phyloP scores from a whole-genome alignment of 2,329 filamentous ascomycete genomes.

The Triangularia setosa region DNA sequence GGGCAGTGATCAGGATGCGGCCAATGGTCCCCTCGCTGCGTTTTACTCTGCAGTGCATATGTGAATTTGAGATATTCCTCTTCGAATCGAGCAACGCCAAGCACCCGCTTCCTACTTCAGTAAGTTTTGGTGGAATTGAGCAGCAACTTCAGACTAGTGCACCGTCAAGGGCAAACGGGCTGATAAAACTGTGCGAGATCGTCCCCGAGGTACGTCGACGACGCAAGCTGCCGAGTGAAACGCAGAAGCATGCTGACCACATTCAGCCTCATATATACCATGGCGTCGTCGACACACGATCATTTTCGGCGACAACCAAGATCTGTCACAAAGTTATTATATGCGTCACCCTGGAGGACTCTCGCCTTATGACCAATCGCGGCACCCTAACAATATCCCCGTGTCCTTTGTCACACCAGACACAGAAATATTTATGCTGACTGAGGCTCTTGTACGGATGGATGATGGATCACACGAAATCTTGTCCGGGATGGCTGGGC shows the following conservation, averaged over 20 bases:
- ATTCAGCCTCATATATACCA: not conserved
- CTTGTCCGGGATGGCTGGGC: not conserved
- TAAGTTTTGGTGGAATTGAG: not conserved
- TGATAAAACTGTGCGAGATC: not conserved
- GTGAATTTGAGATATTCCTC: not conserved
- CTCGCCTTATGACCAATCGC: constrained; percentile 5
- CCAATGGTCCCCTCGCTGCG: not conserved
- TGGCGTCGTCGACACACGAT: not conserved
- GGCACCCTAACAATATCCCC: not conserved
- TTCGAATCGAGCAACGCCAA: not conserved
- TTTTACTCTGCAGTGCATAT: not conserved
- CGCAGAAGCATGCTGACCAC: not conserved
- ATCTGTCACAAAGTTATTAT: not conserved
- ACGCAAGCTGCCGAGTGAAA: not conserved
- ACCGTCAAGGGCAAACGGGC: not conserved
- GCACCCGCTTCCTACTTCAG: not conserved
- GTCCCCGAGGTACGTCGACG: not conserved
- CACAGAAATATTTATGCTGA: not conserved
- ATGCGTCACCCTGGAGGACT: not conserved
- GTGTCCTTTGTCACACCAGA: not conserved
- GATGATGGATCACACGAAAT: not conserved
- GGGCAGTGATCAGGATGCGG: not conserved
- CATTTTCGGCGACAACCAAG: not conserved
- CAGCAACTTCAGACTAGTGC: not conserved
- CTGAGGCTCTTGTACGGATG: not conserved